Conservation (phyloP, 139 green algal species). For the Tetradesmus lagerheimii region DNA sequence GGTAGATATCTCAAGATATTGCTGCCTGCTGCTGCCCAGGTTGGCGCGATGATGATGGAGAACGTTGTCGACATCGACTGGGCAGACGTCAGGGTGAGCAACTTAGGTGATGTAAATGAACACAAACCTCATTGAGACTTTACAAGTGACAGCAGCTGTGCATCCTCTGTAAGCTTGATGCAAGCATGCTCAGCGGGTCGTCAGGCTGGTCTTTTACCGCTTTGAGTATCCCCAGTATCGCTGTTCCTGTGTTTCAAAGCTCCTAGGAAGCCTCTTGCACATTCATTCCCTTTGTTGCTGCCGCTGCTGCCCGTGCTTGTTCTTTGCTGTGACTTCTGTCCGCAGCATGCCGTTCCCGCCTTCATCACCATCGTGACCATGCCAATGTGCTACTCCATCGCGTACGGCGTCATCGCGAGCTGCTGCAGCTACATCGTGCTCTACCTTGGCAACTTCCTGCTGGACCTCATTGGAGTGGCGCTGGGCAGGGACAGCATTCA, state of each 20-base stretch:
- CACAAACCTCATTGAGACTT: no score
- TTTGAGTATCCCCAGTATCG: no score
- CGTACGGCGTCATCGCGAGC: slow-evolving; percentile 79
- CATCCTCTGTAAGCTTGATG: no score
- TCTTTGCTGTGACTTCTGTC: not conserved
- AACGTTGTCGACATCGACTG: slow-evolving; percentile 68
- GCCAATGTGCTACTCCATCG: slow-evolving; percentile 77
- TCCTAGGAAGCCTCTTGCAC: no score
- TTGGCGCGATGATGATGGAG: slow-evolving; percentile 69
- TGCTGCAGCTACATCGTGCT: slow-evolving; percentile 67
- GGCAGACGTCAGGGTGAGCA: slow-evolving; percentile 56
- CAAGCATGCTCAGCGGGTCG: no score
- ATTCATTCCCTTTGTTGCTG: no score
- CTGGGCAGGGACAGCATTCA: not conserved
- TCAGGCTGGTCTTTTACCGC: no score
- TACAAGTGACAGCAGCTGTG: no score
- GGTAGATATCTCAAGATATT: not conserved
- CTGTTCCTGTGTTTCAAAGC: no score
- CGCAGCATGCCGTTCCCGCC: slow-evolving; percentile 71
- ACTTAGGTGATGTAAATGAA: no score
- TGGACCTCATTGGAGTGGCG: slow-evolving; percentile 27
- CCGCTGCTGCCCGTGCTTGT: not conserved
- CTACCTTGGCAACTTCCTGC: slow-evolving; percentile 53
- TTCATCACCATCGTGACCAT: slow-evolving; percentile 88
- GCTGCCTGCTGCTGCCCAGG: slow-evolving; percentile 45